Evolutionary conservation across 192 early-diverging fungal species (phyloP), one percentile per base, ranked within the genome.

Genomic region (Lunasporangiospora selenospora): DNA sequence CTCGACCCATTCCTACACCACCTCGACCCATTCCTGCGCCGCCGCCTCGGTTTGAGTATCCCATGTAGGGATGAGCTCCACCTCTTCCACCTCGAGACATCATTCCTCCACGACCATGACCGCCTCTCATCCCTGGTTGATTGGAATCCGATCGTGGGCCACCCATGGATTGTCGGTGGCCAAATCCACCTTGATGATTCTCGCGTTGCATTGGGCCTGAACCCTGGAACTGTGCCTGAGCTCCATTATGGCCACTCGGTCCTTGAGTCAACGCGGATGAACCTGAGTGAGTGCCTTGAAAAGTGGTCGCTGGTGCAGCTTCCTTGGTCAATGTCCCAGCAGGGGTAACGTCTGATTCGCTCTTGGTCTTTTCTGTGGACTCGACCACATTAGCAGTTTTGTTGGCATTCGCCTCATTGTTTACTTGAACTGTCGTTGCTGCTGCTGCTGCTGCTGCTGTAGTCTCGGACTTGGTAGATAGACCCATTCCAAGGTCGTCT

Each of bases 401-500:
- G 18, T 19, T 21, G 49, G 15, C 8, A 18, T 34, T 16, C 34
- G 12, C 43, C 21, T 45, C 19, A 1, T 21, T 12, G 45, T 21
- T 47, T 26, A 13, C 24, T 47, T 30, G 45, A 13, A 27, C 45
- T 21, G 26, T 21, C 23, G 5, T 47, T 5, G 45, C 13, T 21
- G 24, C 45, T 27, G 44, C n/a, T 23, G 21, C 36, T 40, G 23
- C 21, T 40, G 30, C n/a, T 41, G 9, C n/a, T n/a, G 52, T 40
- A 3, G 10, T 39, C 11, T 26, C 34, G 18, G 34, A 23, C 30
- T 24, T 24, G 5, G 42, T 19, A 18, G 19, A 16, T 3, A 11
- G 36, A n/a, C 44, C 49, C 1, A 54, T 23, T n/a, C 13, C 39
- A 7, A 73, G 41, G 2, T 73, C 69, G 30, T 62, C 58, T 8